Evolutionary conservation across 2,329 filamentous ascomycete genomes (phyloP), one percentile per base, ranked within the genome.

Genomic region (Trichoderma citrinoviride): DNA sequence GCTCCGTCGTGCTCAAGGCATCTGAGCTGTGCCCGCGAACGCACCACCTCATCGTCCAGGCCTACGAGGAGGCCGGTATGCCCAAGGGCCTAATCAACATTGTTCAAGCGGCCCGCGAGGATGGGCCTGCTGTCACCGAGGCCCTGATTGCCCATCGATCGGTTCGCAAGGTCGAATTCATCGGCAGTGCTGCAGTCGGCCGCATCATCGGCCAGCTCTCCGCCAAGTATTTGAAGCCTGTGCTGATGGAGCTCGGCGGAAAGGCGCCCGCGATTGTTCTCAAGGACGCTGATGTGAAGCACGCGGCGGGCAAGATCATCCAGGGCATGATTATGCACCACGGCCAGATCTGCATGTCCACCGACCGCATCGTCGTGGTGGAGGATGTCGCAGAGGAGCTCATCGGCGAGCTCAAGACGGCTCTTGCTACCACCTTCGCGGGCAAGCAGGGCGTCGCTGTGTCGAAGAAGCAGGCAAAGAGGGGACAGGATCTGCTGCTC

Each of bases 311-410:
- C 17, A 64, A 72, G 15, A 72, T 71, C 49, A 68, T 67, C 2
- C 27, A 66, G 3, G 72, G 71, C 3, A 69, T 71, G 1, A 7
- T 65, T 23, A 0, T 72, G 68, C 54, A 29, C 67, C 14, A 85
- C 23, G 89, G 89, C 0, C 89, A 92, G 77, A 85, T 91, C 50
- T 91, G 89, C 78, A 90, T 91, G 88, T 81, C 83, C 8, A 90
- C 88, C 0, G 88, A 90, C 73, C 82, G 86, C 15, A 84, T 90
- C 12, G 65, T 79, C 17, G 74, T 79, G 10, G 57, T 55, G 8
- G 33, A 37, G 10, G 58, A 63, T 29, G 19, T 57, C 14, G 58
- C 57, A 2, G 60, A 52, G 15, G 25, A 50, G 7, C 46, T 66
- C 8, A 5, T 66, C 37, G 10, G 23, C 15, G 52, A 43, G 19